Evolutionary conservation across 2,329 filamentous ascomycete species (phyloP).

Genomic region (Curvularia sp.): DNA sequence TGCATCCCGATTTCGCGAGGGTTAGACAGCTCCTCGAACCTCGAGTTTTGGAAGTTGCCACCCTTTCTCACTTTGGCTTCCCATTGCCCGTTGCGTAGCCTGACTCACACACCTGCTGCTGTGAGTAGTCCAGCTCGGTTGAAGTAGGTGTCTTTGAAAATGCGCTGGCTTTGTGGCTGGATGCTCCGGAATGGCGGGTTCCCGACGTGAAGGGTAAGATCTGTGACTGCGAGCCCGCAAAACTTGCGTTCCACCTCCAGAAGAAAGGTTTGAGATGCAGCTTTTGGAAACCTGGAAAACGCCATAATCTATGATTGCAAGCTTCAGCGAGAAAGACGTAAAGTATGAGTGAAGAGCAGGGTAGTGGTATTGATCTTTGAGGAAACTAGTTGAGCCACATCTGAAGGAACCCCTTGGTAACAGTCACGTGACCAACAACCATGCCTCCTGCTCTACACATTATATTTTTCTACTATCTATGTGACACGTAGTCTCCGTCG

Average conservation of each 20-base stretch:
- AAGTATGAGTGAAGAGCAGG: background rate
- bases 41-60: conserved; percentile 31
- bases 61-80: conserved; percentile 31
- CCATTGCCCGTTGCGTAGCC: conserved; percentile 23
- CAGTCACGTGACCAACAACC: background rate
- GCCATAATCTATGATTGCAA: background rate
- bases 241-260: conserved; percentile 25
- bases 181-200: conserved; percentile 18
- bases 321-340: background rate
- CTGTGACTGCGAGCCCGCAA: conserved; percentile 9
- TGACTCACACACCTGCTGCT: conserved; percentile 33
- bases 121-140: conserved; percentile 29
- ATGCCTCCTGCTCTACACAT: background rate
- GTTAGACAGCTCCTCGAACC: conserved; percentile 35
- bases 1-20: conserved; percentile 20
- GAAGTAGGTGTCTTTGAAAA: conserved; percentile 39
- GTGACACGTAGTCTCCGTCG: background rate
- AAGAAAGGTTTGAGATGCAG: conserved; percentile 7
- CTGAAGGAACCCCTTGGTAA: background rate
- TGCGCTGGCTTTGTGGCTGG: conserved; percentile 13
- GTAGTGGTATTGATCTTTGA: background rate
- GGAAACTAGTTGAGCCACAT: background rate
- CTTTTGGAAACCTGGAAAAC: conserved; percentile 11
- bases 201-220: too few species aligned
- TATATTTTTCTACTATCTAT: background rate